Evolutionary conservation across 1,284 basidiomycete species (phyloP), one percentile per base, ranked within the genome.

Genomic region (Puccinia triticina): DNA sequence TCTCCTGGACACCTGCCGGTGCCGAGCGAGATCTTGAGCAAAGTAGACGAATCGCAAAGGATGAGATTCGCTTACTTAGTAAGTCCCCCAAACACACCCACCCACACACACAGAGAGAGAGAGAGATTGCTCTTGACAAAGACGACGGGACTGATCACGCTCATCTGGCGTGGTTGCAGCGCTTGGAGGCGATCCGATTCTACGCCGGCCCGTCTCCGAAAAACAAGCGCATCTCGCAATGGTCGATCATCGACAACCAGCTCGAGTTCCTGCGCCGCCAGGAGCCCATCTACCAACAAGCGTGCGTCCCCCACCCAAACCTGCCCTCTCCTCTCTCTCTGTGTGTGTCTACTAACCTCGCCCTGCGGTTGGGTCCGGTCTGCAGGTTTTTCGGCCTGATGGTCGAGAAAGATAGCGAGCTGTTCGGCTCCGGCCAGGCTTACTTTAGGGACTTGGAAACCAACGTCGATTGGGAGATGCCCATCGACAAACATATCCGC

Each of bases 11-110:
- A 72, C 46, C 48, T 72, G 0, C 69, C 69, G 3, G 69, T 72
- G 11, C 69, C 69, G n/a, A 72, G 69, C 32, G 69, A 72, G 69
- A 72, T 72, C 46, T 34, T 72, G 26, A 72, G 69, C 37, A 72
- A 72, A 72, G 69, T 72, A 21, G 69, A 72, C 14, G 69, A 72
- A 43, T 3, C 69, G 8, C 69, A 72, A 32, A 8, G 69, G 69
- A 72, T 72, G 69, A 48, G 69, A 11, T 72, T 72, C 46, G 69
- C 69, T 10, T 72, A 72, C 29, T 23, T 72, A 26, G 69, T 72
- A n/a, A 43, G 66, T 29, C 21, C 43, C 21, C 12, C 66, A 23
- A 69, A 23, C 43, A 29, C 8, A 21, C 11, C 2, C 48, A n/a
- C n/a, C n/a, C n/a, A n/a, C n/a, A n/a, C n/a, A n/a, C n/a, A n/a